phyloP scores from a whole-genome alignment of 257 asterid genomes.

The Osmanthus fragrans region DNA sequence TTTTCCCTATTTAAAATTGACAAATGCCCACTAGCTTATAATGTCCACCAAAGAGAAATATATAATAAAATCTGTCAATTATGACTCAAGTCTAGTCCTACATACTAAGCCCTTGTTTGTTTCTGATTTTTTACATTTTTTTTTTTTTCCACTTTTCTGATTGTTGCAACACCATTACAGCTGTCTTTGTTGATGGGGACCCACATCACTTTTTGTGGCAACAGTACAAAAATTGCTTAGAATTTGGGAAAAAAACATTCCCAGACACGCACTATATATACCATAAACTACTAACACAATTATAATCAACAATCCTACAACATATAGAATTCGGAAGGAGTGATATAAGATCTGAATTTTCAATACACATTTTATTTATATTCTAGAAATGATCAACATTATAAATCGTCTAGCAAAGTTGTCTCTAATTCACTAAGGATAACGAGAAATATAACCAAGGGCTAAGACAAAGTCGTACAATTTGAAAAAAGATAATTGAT shows the following conservation, averaged over 20 bases:
- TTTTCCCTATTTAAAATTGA: no score
- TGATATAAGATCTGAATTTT: neutral
- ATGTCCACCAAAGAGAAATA: neutral
- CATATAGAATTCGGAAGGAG: neutral
- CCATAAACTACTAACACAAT: neutral
- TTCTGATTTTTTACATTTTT: no score
- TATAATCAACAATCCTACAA: neutral
- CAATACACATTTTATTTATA: neutral
- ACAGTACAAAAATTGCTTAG: no score
- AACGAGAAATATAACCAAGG: neutral
- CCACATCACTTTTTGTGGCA: no score
- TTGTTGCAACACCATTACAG: no score
- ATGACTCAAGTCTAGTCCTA: neutral
- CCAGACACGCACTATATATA: no score
- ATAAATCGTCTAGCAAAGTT: conserved; percentile 29
- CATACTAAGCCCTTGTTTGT: neutral
- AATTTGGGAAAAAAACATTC: no score
- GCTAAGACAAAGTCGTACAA: conserved; percentile 21
- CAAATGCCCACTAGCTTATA: neutral
- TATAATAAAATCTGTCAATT: no score
- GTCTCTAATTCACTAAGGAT: neutral
- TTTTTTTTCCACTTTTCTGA: no score
- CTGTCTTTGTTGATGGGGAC: no score
- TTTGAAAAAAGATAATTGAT: conserved; percentile 11
- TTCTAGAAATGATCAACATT: conserved; percentile 13